phyloP scores from a whole-genome alignment of 2,329 filamentous ascomycete genomes.

The Pseudogymnoascus sp. region DNA sequence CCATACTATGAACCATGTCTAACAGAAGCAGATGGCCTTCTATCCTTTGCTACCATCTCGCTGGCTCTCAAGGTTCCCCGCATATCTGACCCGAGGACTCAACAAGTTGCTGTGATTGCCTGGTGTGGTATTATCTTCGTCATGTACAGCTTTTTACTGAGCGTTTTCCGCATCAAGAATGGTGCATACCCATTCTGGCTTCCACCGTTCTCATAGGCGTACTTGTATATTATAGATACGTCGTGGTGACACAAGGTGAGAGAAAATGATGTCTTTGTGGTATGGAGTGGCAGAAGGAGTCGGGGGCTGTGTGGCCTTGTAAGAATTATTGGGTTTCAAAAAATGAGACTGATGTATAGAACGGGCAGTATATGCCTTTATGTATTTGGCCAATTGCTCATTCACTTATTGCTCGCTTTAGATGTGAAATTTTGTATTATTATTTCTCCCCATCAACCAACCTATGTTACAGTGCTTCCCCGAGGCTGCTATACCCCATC shows the following conservation, averaged over 20 bases:
- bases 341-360: constrained; percentile 5
- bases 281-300: not conserved
- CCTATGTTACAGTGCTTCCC: not conserved
- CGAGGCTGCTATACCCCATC: not conserved
- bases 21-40: constrained; percentile 52
- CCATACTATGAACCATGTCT: constrained; percentile 10
- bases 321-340: constrained; percentile 6
- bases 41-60: constrained; percentile 87
- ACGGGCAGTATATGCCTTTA: constrained; percentile 1
- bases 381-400: not conserved
- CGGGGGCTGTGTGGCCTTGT: not conserved
- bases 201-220: constrained; percentile 60
- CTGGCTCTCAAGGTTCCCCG: constrained; percentile 88
- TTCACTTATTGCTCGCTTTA: not conserved
- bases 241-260: not conserved
- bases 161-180: constrained; percentile 91
- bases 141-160: constrained; percentile 90
- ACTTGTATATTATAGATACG: not conserved
- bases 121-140: constrained; percentile 72
- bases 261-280: not conserved
- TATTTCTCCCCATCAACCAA: not conserved
- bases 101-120: constrained; percentile 72
- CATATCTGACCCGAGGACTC: constrained; percentile 65
- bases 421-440: not conserved
- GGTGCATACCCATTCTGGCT: constrained; percentile 88